Conservation (phyloP, 176 grass and related monocot species). For the Musa acuminata region DNA sequence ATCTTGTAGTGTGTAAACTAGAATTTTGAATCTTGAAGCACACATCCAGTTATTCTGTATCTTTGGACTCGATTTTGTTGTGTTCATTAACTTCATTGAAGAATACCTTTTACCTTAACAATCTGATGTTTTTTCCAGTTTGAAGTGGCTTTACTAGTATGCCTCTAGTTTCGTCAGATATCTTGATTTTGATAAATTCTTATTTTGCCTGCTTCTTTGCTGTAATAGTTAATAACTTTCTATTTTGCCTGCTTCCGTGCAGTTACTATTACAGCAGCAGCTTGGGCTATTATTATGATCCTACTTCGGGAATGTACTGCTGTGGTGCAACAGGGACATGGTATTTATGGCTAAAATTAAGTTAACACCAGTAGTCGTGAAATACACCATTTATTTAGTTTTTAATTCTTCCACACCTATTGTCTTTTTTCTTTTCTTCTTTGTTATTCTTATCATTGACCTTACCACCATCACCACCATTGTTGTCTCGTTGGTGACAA, state of each 20-base stretch:
- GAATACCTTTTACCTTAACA: not conserved
- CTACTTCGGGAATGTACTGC: slow-evolving; percentile 59
- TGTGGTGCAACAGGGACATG: slow-evolving; percentile 70
- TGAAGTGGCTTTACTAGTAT: not conserved
- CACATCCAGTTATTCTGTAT: not conserved
- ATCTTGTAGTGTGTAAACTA: too few species aligned
- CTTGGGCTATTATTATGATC: slow-evolving; percentile 83
- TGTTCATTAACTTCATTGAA: too few species aligned
- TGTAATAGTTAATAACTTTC: not conserved
- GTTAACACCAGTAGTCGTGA: too few species aligned
- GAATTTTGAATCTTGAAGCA: too few species aligned
- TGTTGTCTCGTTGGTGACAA: too few species aligned
- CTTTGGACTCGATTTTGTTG: not conserved
- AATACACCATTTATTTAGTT: slow-evolving; percentile 5
- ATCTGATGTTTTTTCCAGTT: not conserved
- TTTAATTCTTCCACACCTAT: not conserved
- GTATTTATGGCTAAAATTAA: slow-evolving; percentile 29
- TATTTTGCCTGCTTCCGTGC: slow-evolving; percentile 9
- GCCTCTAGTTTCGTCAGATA: not conserved
- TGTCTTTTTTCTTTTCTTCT: not conserved
- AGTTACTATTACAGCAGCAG: slow-evolving; percentile 93
- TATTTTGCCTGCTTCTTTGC: not conserved
- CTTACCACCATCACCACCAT: too few species aligned
- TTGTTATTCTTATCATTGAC: too few species aligned
- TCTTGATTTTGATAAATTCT: slow-evolving; percentile 14